Evolutionary conservation across 2,329 filamentous ascomycete species (phyloP), one percentile per base, ranked within the genome.

Genomic region (Nothophaeocryptopus gaeumannii): DNA sequence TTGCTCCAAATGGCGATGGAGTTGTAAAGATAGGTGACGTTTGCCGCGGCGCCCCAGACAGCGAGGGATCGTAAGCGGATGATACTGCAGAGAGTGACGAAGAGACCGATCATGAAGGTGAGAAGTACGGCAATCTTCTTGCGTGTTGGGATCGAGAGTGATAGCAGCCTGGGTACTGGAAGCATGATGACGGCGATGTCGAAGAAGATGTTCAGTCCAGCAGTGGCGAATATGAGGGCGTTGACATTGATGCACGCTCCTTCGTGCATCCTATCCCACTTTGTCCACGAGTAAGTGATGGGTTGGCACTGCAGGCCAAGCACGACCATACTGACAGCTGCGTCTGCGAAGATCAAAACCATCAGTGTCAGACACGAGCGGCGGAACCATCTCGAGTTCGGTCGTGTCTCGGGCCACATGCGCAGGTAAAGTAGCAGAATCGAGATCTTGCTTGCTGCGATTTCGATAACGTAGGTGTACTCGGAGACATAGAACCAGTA

Each of bases 71-170:
- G 37, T 14, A 60, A 51, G 5, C 57, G 57, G 15, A 60, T 51
- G 11, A 61, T 50, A 31, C 51, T 57, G 50, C 58, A 61, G 5
- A 47, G 38, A 2, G 58, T 61, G 39, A 59, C 58, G 39, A 59
- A 50, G 11, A 58, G 49, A 26, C 57, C 58, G 14, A 62, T 46
- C 15, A 52, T 37, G 51, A 62, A 62, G 15, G 55, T 61, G 8
- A 53, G n/a, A 20, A 55, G 39, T 8, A 58, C 51, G 14, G 52
- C 53, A 8, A 58, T 43, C 47, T 58, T 61, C 39, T 59, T 61
- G 26, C 55, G 46, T 1, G 49, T 53, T 8, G 53, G 39, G 26
- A 58, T 55, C 30, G 37, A 47, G 11, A 58, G 49, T 2, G 50
- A 42, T 20, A 52, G 42, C 1, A 58, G 47, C 3, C 50, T 48